Evolutionary conservation across 2,329 filamentous ascomycete species (phyloP), one percentile per base, ranked within the genome.

Genomic region (Cladosporium velox): DNA sequence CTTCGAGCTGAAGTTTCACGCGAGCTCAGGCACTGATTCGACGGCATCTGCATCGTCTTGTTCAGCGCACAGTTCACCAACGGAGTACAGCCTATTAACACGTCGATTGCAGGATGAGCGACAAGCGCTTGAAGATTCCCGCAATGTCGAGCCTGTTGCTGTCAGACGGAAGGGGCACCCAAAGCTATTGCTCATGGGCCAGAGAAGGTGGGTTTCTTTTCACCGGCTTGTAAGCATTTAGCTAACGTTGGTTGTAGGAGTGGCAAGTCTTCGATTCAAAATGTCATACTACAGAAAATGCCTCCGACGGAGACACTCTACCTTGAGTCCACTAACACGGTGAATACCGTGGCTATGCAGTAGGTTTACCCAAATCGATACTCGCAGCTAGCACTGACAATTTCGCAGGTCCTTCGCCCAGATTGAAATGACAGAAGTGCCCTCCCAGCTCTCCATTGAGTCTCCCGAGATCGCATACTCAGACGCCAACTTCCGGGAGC

Each of bases 251-350:
- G 30, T 70, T 30, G 4, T 71, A 99, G 95, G 82, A 97, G 93
- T 76, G 95, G 95, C 67, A 99, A 99, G 78, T 98, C 95, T 0
- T 99, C 95, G 6, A 98, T 99, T 76, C 95, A 93, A 30, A 98
- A 93, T 75, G 96, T 99, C 58, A 94, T 99, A n/a, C 98, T 99
- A 75, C 93, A 98, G 80, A 99, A 99, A 78, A 89, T 98, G 76
- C 92, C 94, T 3, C 93, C 95, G 2, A 96, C 91, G 72, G 96
- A 99, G 81, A 98, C 95, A 0, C 82, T 99, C 18, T 99, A 97
- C 74, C 86, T 99, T 21, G 95, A 98, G 78, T 96, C 95, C 0
- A 99, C 95, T 4, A 93, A 93, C 11, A 87, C 91, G 35, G 96
- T 98, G 69, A 93, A 97, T 75, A 97, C 96, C 76, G 93, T 97